These are phyloP conservation scores for Hyaloraphidium curvatum DNA, from an alignment of 192 early-diverging fungal species.

Conservation along the genomic window DNA sequence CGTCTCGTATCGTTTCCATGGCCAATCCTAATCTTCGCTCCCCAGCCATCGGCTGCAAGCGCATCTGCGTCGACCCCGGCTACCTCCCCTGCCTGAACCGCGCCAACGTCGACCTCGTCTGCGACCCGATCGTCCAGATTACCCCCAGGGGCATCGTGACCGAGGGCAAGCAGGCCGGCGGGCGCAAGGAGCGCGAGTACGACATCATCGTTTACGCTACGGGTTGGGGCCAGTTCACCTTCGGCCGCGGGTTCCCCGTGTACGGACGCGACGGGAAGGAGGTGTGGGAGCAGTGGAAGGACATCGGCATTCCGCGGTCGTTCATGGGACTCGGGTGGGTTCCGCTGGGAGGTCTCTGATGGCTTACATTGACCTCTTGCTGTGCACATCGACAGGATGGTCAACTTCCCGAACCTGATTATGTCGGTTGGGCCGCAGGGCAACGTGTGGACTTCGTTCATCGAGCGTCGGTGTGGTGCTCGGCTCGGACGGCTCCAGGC, in stretches of 20 bases:
- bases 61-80: neutral
- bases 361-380: neutral
- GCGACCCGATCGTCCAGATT: neutral
- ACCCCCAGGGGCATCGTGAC: neutral
- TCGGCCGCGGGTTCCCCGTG: neutral
- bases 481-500: too few species aligned
- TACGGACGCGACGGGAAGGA: neutral
- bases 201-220: neutral
- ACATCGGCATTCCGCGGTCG: neutral
- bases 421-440: neutral
- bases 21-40: neutral
- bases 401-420: too few species aligned
- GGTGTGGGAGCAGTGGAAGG: neutral
- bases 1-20: neutral
- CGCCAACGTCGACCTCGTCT: neutral
- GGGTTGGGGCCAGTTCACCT: neutral
- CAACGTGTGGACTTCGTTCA: neutral
- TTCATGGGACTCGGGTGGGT: neutral
- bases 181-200: neutral
- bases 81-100: neutral
- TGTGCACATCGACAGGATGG: neutral
- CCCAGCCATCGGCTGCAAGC: neutral
- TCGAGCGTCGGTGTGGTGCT: too few species aligned
- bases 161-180: neutral
- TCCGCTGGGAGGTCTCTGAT: neutral